phyloP scores from a whole-genome alignment of 805 yeast species.

The Zygosaccharomyces rouxii region DNA sequence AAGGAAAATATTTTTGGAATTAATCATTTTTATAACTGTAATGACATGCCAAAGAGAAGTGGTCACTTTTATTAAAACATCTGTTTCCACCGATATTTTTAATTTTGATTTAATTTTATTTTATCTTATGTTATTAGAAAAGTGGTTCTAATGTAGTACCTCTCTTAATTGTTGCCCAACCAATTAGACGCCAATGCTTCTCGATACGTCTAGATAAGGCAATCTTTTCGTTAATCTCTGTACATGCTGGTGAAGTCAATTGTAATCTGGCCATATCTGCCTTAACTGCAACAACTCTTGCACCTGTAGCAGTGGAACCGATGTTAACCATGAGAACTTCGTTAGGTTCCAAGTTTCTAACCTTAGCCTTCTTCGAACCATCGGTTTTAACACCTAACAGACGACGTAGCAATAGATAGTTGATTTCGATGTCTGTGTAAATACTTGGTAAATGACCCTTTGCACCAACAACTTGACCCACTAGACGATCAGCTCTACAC shows the following conservation, averaged over 20 bases:
- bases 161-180: slow-evolving; percentile 98
- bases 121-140: slow-evolving; percentile 22
- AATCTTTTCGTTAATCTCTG: slow-evolving; percentile 96
- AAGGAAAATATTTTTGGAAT: not conserved
- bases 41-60: slow-evolving; percentile 8
- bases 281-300: slow-evolving; percentile 94
- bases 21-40: slow-evolving; percentile 8
- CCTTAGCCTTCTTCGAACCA: slow-evolving; percentile 95
- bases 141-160: slow-evolving; percentile 86
- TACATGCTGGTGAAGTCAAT: slow-evolving; percentile 97
- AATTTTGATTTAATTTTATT: slow-evolving; percentile 7
- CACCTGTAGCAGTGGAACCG: slow-evolving; percentile 99
- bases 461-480: slow-evolving; percentile 98
- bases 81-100: not conserved
- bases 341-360: slow-evolving; percentile 85
- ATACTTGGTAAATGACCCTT: slow-evolving; percentile 93
- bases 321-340: slow-evolving; percentile 98
- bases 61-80: not conserved
- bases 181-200: slow-evolving; percentile 99
- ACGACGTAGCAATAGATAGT: slow-evolving; percentile 93
- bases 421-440: slow-evolving; percentile 95
- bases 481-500: slow-evolving; percentile 98
- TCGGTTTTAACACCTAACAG: slow-evolving; percentile 97
- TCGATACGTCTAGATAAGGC: slow-evolving; percentile 98
- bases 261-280: slow-evolving; percentile 99